Percentiles rank a stretch among this genome's conserved stretches.
Evolutionary conservation across 768 basidiomycete genomes (phyloP).

Genomic region (Strobilomyces echinocephalus): DNA sequence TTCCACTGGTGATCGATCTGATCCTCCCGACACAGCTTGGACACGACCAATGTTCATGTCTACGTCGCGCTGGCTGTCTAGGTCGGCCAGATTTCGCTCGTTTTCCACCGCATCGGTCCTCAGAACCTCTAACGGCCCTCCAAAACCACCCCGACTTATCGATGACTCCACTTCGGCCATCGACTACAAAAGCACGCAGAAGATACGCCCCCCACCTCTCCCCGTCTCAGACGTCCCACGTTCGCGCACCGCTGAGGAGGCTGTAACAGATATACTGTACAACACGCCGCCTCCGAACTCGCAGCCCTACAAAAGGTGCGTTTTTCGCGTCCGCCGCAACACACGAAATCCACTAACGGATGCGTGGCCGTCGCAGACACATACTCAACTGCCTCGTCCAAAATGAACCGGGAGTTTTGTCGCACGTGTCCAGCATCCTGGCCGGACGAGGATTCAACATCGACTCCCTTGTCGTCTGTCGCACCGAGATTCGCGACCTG

Average conservation of each 20-base stretch:
- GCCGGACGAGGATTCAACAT: slow-evolving; percentile 98
- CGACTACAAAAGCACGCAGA: slow-evolving; percentile 80
- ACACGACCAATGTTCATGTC: slow-evolving; percentile 6
- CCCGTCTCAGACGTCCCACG: slow-evolving; percentile 84
- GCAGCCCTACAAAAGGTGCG: slow-evolving; percentile 87
- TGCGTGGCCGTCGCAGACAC: slow-evolving; percentile 50
- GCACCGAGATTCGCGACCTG: slow-evolving; percentile 94
- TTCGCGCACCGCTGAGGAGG: slow-evolving; percentile 84
- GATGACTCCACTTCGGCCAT: slow-evolving; percentile 93
- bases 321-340: neutral
- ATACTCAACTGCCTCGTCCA: slow-evolving; percentile 97
- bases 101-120: slow-evolving; percentile 19
- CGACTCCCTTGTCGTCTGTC: slow-evolving; percentile 96
- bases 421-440: slow-evolving; percentile 94
- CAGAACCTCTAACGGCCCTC: slow-evolving; percentile 31
- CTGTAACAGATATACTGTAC: slow-evolving; percentile 96
- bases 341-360: neutral
- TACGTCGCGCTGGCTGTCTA: slow-evolving; percentile 17
- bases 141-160: slow-evolving; percentile 73
- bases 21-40: no score
- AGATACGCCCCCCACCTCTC: slow-evolving; percentile 73
- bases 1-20: slow-evolving; percentile 2
- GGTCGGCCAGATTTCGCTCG: slow-evolving; percentile 17
- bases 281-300: slow-evolving; percentile 90
- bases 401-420: slow-evolving; percentile 97